Conservation (phyloP, 306 rosid genomes). For the Alnus rubra region DNA sequence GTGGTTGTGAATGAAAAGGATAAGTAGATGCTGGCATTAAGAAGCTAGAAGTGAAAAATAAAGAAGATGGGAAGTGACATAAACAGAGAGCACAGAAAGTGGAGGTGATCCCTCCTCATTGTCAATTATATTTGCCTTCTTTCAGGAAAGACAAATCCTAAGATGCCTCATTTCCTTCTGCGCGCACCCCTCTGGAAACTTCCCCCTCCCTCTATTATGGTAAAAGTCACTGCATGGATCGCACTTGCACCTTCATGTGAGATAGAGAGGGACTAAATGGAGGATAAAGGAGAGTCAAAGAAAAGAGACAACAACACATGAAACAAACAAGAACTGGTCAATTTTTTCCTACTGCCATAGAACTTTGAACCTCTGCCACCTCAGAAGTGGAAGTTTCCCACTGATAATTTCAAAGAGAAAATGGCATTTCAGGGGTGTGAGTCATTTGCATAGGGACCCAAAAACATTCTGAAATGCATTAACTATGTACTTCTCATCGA, state of each 20-base stretch:
- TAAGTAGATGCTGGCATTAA: conserved; percentile 35
- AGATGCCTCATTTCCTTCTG: conserved; percentile 75
- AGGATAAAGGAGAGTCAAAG: conserved; percentile 47
- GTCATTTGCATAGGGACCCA: conserved; percentile 30
- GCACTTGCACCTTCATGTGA: conserved; percentile 66
- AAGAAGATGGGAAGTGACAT: conserved; percentile 42
- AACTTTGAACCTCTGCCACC: conserved; percentile 51
- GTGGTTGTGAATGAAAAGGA: conserved; percentile 35
- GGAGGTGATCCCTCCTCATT: conserved; percentile 40
- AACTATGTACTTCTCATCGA: conserved; percentile 1
- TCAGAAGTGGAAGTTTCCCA: conserved; percentile 45
- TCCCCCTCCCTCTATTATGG: conserved; percentile 33
- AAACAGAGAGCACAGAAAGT: conserved; percentile 57
- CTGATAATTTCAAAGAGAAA: conserved; percentile 21
- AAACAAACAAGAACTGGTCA: conserved; percentile 55
- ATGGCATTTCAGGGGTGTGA: conserved; percentile 26
- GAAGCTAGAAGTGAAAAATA: conserved; percentile 29
- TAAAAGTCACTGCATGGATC: conserved; percentile 29
- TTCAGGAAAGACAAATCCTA: conserved; percentile 71
- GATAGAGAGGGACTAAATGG: conserved; percentile 36
- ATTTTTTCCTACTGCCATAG: conserved; percentile 44
- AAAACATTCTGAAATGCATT: conserved; percentile 2
- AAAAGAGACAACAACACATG: conserved; percentile 71
- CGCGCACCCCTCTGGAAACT: conserved; percentile 46
- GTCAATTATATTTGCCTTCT: conserved; percentile 49